Percentiles rank a stretch among this genome's conserved stretches.
These are phyloP conservation scores for Aspergillus luchuensis DNA, from an alignment of 2,329 filamentous ascomycete species.

Conservation along the genomic window DNA sequence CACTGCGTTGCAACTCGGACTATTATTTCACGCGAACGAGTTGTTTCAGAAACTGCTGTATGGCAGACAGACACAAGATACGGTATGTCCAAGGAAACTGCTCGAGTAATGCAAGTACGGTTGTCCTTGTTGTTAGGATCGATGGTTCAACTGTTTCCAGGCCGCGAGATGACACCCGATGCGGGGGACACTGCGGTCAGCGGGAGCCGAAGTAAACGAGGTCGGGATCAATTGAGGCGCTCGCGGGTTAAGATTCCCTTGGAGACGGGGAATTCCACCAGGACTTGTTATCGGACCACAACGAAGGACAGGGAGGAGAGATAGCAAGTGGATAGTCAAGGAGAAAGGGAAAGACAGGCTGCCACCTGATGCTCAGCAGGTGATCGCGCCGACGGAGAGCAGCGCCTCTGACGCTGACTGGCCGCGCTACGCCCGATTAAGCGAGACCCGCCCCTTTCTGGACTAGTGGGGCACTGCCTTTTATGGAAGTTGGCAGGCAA, in stretches of 20 bases:
- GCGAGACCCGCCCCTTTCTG: slow-evolving; percentile 14
- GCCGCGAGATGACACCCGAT: slow-evolving; percentile 12
- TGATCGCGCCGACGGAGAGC: slow-evolving; percentile 23
- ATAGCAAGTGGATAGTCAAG: background rate
- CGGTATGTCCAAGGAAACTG: background rate
- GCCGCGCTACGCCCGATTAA: slow-evolving; percentile 18
- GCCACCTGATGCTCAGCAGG: slow-evolving; percentile 24
- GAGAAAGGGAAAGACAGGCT: slow-evolving; percentile 17
- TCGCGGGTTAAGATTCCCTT: background rate
- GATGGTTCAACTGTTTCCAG: background rate
- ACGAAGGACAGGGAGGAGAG: background rate
- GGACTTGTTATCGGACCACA: background rate
- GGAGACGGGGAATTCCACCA: background rate
- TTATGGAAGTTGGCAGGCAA: background rate
- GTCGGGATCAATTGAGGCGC: background rate
- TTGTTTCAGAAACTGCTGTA: too few species aligned
- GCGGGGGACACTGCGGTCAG: slow-evolving; percentile 13
- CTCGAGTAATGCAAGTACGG: background rate
- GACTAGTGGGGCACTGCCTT: background rate
- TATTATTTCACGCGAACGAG: background rate
- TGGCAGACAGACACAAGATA: background rate
- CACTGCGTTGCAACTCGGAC: background rate
- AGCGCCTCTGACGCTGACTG: slow-evolving; percentile 18
- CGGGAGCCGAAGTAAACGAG: slow-evolving; percentile 3
- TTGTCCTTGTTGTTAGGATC: background rate